phyloP scores from a whole-genome alignment of 2,329 filamentous ascomycete species.

The Leptosphaerulina australis region DNA sequence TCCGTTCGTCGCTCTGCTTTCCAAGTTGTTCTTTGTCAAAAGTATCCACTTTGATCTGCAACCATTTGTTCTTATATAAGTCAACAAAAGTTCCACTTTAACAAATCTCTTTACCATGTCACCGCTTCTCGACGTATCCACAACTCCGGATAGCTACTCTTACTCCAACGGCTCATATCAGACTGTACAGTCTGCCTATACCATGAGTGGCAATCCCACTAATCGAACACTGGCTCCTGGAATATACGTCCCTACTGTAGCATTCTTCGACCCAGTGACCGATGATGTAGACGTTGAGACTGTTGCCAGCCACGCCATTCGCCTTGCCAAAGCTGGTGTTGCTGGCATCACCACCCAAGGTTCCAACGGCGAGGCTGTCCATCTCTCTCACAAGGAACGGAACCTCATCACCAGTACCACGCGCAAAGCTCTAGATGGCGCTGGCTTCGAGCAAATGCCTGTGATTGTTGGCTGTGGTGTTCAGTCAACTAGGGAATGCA shows the following conservation, averaged over 20 bases:
- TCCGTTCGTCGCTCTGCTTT: constrained; percentile 34
- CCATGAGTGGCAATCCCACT: constrained; percentile 46
- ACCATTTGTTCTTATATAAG: constrained; percentile 39
- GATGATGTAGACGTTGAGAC: constrained; percentile 52
- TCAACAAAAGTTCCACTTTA: constrained; percentile 19
- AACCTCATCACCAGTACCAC: constrained; percentile 71
- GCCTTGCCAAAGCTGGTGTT: constrained; percentile 74
- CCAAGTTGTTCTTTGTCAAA: constrained; percentile 41
- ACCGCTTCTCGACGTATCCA: constrained; percentile 49
- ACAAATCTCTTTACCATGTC: constrained; percentile 39
- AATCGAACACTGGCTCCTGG: constrained; percentile 48
- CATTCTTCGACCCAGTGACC: constrained; percentile 51
- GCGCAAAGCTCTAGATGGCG: constrained; percentile 69
- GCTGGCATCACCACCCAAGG: constrained; percentile 78
- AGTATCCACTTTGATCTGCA: constrained; percentile 30
- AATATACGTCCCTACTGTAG: constrained; percentile 54
- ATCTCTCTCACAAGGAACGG: constrained; percentile 73
- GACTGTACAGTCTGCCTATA: constrained; percentile 45
- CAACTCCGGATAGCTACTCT: constrained; percentile 44
- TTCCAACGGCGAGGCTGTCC: constrained; percentile 83
- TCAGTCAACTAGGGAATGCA: constrained; percentile 74
- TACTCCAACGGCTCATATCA: constrained; percentile 37
- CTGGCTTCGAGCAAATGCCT: constrained; percentile 69
- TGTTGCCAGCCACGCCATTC: constrained; percentile 60
- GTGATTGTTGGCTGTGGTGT: constrained; percentile 78